phyloP scores from a whole-genome alignment of 208 protist species.

The Naegleria lovaniensis region DNA sequence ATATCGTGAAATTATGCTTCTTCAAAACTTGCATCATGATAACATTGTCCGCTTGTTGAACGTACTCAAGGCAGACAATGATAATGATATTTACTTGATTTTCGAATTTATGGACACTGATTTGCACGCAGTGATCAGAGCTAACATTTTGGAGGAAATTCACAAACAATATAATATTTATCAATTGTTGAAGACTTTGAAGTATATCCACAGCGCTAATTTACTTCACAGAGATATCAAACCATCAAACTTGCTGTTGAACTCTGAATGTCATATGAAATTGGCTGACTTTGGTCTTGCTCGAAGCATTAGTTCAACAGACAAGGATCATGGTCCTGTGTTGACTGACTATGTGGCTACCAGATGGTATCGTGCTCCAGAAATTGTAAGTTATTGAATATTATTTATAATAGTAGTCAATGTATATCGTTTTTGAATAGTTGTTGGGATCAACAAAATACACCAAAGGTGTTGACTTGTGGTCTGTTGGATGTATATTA shows the following conservation, averaged over 20 bases:
- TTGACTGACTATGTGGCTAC: slow-evolving; percentile 84
- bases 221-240: slow-evolving; percentile 88
- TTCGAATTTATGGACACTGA: slow-evolving; percentile 96
- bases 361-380: slow-evolving; percentile 82
- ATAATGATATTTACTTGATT: slow-evolving; percentile 94
- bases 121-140: slow-evolving; percentile 82
- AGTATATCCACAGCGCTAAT: slow-evolving; percentile 85
- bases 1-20: slow-evolving; percentile 94
- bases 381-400: slow-evolving; percentile 57
- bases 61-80: slow-evolving; percentile 91
- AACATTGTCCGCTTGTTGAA: slow-evolving; percentile 93
- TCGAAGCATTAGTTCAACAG: slow-evolving; percentile 72
- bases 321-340: slow-evolving; percentile 67
- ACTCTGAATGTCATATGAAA: slow-evolving; percentile 88
- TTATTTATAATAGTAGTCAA: too few relatives aligned
- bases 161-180: slow-evolving; percentile 96
- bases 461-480: slow-evolving; percentile 95
- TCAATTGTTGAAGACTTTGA: slow-evolving; percentile 90
- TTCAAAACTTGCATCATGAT: slow-evolving; percentile 88
- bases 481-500: slow-evolving; percentile 95
- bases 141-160: slow-evolving; percentile 91
- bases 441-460: slow-evolving; percentile 88
- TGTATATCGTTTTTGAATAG: neutral
- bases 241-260: slow-evolving; percentile 78
- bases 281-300: slow-evolving; percentile 96